Evolutionary conservation across 2,329 filamentous ascomycete genomes (phyloP).

Genomic region (Clarireedia paspali): DNA sequence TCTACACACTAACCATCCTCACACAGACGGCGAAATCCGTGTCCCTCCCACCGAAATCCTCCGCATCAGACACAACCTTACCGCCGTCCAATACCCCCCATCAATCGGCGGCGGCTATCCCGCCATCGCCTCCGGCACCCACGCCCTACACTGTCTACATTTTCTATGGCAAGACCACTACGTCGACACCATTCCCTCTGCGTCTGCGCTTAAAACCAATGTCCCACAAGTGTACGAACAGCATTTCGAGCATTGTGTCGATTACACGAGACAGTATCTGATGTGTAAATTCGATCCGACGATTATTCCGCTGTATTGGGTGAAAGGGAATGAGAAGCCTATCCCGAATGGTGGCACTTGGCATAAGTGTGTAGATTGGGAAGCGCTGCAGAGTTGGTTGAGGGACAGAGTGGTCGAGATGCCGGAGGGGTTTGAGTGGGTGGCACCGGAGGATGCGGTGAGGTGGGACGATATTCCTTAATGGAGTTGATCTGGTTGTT

Average conservation of each 20-base stretch:
- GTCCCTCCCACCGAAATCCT: not conserved
- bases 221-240: not conserved
- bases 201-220: not conserved
- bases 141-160: conserved; percentile 6
- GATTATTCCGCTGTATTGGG: too few relatives aligned
- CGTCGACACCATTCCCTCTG: not conserved
- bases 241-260: conserved; percentile 7
- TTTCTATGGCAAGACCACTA: conserved; percentile 11
- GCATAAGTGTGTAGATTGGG: conserved; percentile 4
- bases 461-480: too few relatives aligned
- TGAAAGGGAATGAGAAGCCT: not conserved
- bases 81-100: not conserved
- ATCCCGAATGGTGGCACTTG: not conserved
- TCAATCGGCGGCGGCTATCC: conserved; percentile 3
- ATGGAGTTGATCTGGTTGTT: too few relatives aligned
- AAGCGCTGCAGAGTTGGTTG: conserved; percentile 4
- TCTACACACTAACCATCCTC: not conserved
- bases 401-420: conserved; percentile 2
- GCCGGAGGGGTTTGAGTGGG: conserved; percentile 7
- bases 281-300: too few relatives aligned
- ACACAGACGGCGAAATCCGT: not conserved
- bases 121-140: conserved; percentile 2
- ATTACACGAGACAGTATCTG: not conserved
- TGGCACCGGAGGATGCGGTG: not conserved
- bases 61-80: not conserved